These are phyloP conservation scores for Candida sphagnicola DNA, from an alignment of 805 yeast genomes.

Conservation along the genomic window DNA sequence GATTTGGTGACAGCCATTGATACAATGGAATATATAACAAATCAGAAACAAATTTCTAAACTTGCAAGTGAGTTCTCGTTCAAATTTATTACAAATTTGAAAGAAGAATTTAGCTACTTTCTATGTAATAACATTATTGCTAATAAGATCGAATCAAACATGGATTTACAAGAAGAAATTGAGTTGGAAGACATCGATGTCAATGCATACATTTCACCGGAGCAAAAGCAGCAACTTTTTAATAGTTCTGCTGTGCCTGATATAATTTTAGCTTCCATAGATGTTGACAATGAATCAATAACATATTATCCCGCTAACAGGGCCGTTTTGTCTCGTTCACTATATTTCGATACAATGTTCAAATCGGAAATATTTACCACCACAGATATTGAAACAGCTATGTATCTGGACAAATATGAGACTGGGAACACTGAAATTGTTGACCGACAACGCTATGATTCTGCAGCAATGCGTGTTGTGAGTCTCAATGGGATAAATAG, in stretches of 20 bases:
- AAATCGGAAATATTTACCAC: conserved; percentile 34
- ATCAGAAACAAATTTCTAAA: conserved; percentile 20
- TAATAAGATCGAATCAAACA: conserved; percentile 9
- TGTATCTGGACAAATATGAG: conserved; percentile 2
- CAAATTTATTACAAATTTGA: conserved; percentile 30
- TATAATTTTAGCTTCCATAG: conserved; percentile 37
- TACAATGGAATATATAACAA: conserved; percentile 18
- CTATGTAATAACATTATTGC: conserved; percentile 19
- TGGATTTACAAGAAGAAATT: conserved; percentile 18
- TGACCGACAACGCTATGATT: conserved; percentile 13
- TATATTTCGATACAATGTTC: conserved; percentile 63
- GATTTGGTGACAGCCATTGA: conserved; percentile 35
- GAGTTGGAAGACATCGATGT: conserved; percentile 30
- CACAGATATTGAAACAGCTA: conserved; percentile 14
- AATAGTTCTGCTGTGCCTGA: conserved; percentile 39
- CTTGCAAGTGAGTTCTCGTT: conserved; percentile 28
- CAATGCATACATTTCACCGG: conserved; percentile 10
- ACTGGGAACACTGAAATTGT: conserved; percentile 5
- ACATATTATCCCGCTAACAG: conserved; percentile 60
- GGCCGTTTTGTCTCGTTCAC: conserved; percentile 56
- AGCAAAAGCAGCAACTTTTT: conserved; percentile 21
- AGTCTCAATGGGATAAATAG: conserved; percentile 18
- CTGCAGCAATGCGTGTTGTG: conserved; percentile 23
- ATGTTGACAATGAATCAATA: conserved; percentile 19
- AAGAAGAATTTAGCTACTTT: conserved; percentile 28